A percentile compares a stretch with the other conserved stretches of the same genome.
Conservation (phyloP, 179 eudicot species). For the Beta macrorhiza region DNA sequence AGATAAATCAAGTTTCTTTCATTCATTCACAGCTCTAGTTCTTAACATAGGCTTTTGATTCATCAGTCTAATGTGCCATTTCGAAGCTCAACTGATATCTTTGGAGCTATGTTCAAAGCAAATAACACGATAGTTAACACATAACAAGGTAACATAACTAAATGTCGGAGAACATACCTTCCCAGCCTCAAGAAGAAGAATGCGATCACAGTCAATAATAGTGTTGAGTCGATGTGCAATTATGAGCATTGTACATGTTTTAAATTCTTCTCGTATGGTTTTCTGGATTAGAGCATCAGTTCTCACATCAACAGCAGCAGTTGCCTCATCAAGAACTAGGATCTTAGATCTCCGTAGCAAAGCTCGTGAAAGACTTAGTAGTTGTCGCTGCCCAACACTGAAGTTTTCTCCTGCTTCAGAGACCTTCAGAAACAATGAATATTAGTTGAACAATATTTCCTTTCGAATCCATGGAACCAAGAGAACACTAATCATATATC, state of each 20-base stretch:
- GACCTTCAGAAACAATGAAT: constrained; percentile 41
- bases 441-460: too few species aligned
- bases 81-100: too few species aligned
- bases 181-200: constrained; percentile 81
- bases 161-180: constrained; percentile 43
- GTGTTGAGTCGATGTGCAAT: constrained; percentile 81
- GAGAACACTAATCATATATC: too few species aligned
- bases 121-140: background rate
- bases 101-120: too few species aligned
- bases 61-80: too few species aligned
- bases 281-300: constrained; percentile 89
- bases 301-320: constrained; percentile 92
- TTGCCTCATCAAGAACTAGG: constrained; percentile 94
- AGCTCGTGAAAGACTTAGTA: constrained; percentile 84
- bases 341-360: constrained; percentile 74
- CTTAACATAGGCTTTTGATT: too few species aligned
- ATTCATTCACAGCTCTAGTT: too few species aligned
- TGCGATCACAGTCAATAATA: constrained; percentile 67
- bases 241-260: constrained; percentile 86
- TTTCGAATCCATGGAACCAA: too few species aligned
- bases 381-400: constrained; percentile 95
- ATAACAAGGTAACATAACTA: background rate
- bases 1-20: too few species aligned
- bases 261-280: constrained; percentile 87
- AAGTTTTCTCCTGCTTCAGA: constrained; percentile 94